Conservation (phyloP, 2,329 filamentous ascomycete genomes). For the Fusarium graminum region DNA sequence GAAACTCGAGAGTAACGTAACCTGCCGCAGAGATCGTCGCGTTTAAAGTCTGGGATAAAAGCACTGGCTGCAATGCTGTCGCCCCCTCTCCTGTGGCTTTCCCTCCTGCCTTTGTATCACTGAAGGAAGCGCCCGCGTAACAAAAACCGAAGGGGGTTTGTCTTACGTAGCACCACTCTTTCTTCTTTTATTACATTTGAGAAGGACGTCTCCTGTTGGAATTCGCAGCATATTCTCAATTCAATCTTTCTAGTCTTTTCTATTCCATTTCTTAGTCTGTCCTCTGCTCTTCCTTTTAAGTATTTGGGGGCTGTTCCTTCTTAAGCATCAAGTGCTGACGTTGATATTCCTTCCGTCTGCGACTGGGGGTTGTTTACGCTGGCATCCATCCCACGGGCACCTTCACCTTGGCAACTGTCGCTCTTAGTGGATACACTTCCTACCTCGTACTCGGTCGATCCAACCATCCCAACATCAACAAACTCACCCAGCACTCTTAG, state of each 20-base stretch:
- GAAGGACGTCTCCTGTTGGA: conserved; percentile 10
- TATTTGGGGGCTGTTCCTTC: conserved; percentile 25
- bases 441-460: conserved; percentile 19
- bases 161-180: conserved; percentile 9
- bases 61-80: conserved; percentile 12
- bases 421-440: conserved; percentile 17
- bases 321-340: conserved; percentile 24
- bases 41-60: conserved; percentile 11
- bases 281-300: background rate
- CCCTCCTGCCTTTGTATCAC: conserved; percentile 21
- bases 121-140: conserved; percentile 27
- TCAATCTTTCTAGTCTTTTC: conserved; percentile 1
- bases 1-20: conserved; percentile 45
- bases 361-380: conserved; percentile 28
- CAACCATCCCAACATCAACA: conserved; percentile 27
- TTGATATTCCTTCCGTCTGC: conserved; percentile 22
- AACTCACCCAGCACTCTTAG: conserved; percentile 7
- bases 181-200: background rate
- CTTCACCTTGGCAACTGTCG: conserved; percentile 31
- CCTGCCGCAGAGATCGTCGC: conserved; percentile 44
- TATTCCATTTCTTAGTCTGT: background rate
- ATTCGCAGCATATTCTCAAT: conserved; percentile 4
- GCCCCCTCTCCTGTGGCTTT: conserved; percentile 21
- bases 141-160: conserved; percentile 6
- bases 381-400: conserved; percentile 7